Evolutionary conservation across 495 filamentous ascomycete species (phyloP).

Genomic region (Aspergillus avenaceus): DNA sequence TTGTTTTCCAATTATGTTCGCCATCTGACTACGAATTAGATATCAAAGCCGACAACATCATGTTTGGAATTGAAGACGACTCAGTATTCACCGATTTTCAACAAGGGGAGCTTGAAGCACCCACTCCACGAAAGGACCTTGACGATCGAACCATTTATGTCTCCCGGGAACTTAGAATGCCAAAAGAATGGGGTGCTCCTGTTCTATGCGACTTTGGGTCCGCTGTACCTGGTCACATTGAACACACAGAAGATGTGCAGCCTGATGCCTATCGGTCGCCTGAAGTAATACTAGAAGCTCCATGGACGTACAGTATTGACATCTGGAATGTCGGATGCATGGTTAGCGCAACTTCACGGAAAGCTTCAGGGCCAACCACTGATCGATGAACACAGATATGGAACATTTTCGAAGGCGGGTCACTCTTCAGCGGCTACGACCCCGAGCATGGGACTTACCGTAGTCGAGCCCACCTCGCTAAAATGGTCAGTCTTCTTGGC

Average conservation of each 20-base stretch:
- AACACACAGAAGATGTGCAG: conserved; percentile 25
- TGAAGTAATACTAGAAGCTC: conserved; percentile 34
- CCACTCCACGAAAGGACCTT: conserved; percentile 23
- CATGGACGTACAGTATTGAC: conserved; percentile 39
- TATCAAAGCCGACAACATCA: conserved; percentile 36
- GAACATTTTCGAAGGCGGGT: conserved; percentile 24
- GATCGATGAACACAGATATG: conserved; percentile 26
- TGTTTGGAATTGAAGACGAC: conserved; percentile 32
- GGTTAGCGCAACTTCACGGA: conserved; percentile 21
- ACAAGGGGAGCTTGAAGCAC: conserved; percentile 22
- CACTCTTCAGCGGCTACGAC: conserved; percentile 23
- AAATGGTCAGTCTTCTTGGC: conserved; percentile 39
- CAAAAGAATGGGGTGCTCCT: conserved; percentile 14
- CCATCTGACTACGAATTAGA: no score
- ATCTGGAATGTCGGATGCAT: conserved; percentile 43
- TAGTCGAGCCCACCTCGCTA: conserved; percentile 39
- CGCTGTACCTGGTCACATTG: conserved; percentile 8
- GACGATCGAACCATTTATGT: conserved; percentile 26
- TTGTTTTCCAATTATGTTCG: no score
- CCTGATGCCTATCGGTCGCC: conserved; percentile 40
- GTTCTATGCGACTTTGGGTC: conserved; percentile 32
- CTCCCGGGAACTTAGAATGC: conserved; percentile 20
- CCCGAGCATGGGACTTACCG: conserved; percentile 23
- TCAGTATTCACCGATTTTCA: conserved; percentile 27
- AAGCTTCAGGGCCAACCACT: neutral